A percentile compares a stretch with the other conserved stretches of the same genome.
Conservation (phyloP, 2,329 filamentous ascomycete genomes). For the Dryadomyces quercus-mongolicae region DNA sequence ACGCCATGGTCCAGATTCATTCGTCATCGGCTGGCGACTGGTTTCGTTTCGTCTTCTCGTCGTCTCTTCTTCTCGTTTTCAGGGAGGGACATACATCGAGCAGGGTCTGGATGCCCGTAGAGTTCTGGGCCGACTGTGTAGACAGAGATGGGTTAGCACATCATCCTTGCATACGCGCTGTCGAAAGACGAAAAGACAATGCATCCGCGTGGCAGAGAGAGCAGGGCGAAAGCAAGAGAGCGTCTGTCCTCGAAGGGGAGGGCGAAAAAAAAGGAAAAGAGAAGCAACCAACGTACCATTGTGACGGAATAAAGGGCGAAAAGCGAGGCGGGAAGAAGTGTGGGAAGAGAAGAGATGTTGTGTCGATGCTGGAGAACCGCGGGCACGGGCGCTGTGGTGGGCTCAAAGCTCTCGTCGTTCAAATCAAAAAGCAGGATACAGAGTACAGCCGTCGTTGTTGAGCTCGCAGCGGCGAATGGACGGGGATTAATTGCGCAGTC, state of each 20-base stretch:
- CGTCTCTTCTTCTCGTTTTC: too few species aligned
- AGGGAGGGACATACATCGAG: slow-evolving; percentile 60
- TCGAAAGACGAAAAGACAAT: neutral
- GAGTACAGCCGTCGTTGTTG: too few species aligned
- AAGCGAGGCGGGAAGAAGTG: neutral
- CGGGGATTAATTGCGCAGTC: slow-evolving; percentile 11
- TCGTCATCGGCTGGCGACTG: too few species aligned
- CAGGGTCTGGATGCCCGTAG: slow-evolving; percentile 93
- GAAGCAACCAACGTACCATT: too few species aligned
- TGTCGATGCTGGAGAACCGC: neutral
- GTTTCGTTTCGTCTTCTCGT: too few species aligned
- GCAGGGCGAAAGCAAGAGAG: neutral
- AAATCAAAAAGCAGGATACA: neutral
- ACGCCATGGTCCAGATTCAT: neutral
- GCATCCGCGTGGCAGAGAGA: too few species aligned
- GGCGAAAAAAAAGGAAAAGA: too few species aligned
- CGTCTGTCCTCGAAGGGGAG: too few species aligned
- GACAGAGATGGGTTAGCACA: neutral
- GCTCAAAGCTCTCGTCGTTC: neutral
- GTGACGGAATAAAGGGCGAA: too few species aligned
- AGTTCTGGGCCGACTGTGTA: slow-evolving; percentile 87
- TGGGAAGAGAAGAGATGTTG: neutral
- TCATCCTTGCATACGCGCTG: neutral
- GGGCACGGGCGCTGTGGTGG: neutral
- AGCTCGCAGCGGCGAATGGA: neutral